Conservation (phyloP, 2,329 filamentous ascomycete genomes). For the Colletotrichum coccodes region DNA sequence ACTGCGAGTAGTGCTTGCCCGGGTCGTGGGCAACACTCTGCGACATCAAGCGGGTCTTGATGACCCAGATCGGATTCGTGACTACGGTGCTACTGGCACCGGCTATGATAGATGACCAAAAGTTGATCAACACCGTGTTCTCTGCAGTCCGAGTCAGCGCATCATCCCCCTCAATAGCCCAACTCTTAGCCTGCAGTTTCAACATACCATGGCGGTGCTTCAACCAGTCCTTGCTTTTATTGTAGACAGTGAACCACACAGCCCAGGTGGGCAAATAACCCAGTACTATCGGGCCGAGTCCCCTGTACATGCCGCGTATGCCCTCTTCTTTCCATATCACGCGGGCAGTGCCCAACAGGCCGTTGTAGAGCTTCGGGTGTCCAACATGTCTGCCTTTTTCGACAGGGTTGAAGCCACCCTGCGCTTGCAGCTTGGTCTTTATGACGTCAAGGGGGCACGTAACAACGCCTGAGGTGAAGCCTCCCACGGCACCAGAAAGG, state of each 20-base stretch:
- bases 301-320: constrained; percentile 89
- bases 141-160: constrained; percentile 55
- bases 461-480: constrained; percentile 91
- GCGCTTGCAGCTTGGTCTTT: constrained; percentile 97
- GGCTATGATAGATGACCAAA: constrained; percentile 90
- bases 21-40: constrained; percentile 71
- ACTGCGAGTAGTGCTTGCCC: constrained; percentile 56
- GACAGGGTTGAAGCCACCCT: constrained; percentile 79
- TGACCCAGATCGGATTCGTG: constrained; percentile 99
- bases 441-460: constrained; percentile 99
- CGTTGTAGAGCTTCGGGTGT: constrained; percentile 77
- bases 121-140: constrained; percentile 81
- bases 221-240: constrained; percentile 83
- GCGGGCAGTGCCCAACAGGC: constrained; percentile 85
- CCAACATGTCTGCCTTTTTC: constrained; percentile 60
- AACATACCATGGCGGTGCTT: constrained; percentile 70
- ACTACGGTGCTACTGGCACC: constrained; percentile 92
- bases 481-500: constrained; percentile 86
- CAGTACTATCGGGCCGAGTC: constrained; percentile 91
- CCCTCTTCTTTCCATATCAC: constrained; percentile 92
- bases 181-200: constrained; percentile 34
- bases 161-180: background rate
- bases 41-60: constrained; percentile 98
- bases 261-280: constrained; percentile 98
- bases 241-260: constrained; percentile 97